A percentile compares a stretch with the other conserved stretches of the same genome.
Conservation (phyloP, 225 moss, liverwort and hornwort species). For the Marchantia paleacea region DNA sequence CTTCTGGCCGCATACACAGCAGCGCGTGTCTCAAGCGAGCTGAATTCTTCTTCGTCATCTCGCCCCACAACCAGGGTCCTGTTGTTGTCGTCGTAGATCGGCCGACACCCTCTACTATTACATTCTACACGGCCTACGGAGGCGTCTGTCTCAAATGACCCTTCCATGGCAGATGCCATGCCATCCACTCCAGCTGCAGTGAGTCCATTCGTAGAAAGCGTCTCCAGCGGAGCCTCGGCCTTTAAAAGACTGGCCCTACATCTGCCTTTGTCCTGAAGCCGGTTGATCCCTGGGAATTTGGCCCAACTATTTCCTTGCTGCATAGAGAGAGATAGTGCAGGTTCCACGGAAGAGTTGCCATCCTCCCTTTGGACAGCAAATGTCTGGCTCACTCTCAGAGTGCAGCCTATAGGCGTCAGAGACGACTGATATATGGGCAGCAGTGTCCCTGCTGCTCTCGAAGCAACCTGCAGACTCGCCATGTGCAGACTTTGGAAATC, state of each 20-base stretch:
- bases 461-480: constrained; percentile 8
- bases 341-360: neutral
- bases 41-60: constrained; percentile 20
- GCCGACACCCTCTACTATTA: constrained; percentile 42
- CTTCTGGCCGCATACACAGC: constrained; percentile 34
- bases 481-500: neutral
- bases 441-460: neutral
- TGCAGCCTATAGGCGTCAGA: neutral
- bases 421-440: neutral
- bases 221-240: constrained; percentile 4
- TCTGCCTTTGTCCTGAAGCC: neutral
- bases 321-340: neutral
- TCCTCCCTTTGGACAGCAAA: neutral
- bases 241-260: constrained; percentile 16
- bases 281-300: neutral
- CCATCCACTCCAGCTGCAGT: neutral
- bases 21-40: constrained; percentile 29
- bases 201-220: neutral
- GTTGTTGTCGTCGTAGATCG: constrained; percentile 31
- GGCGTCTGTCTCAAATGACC: constrained; percentile 43
- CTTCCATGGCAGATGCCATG: neutral
- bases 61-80: neutral
- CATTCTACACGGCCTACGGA: constrained; percentile 48
- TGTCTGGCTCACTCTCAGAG: neutral
- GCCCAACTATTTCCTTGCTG: neutral